These are phyloP conservation scores for Clitopilus hobsonii DNA, from an alignment of 768 basidiomycete species.

Conservation along the genomic window DNA sequence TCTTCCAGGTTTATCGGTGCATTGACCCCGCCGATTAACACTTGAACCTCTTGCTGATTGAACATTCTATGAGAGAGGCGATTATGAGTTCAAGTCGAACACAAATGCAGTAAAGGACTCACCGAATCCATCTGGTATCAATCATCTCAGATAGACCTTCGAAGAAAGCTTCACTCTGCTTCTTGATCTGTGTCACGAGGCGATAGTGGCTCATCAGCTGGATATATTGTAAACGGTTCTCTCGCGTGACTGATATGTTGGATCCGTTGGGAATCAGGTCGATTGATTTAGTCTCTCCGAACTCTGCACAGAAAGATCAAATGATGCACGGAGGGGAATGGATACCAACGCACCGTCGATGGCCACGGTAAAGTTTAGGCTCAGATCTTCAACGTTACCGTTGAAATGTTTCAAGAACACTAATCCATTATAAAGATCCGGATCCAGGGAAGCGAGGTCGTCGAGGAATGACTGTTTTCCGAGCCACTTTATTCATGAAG, in stretches of 20 bases:
- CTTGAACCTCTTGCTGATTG: slow-evolving; percentile 93
- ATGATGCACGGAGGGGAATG: not conserved
- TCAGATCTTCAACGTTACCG: slow-evolving; percentile 82
- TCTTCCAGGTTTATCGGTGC: slow-evolving; percentile 83
- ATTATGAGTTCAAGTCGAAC: not conserved
- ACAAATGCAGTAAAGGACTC: slow-evolving; percentile 8
- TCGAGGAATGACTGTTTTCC: slow-evolving; percentile 90
- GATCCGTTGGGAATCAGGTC: slow-evolving; percentile 82
- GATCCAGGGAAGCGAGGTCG: slow-evolving; percentile 88
- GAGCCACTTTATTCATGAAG: too few relatives aligned
- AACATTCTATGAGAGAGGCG: slow-evolving; percentile 65
- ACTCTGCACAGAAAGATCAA: slow-evolving; percentile 45
- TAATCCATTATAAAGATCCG: slow-evolving; percentile 88
- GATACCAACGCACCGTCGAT: slow-evolving; percentile 62
- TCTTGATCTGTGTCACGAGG: slow-evolving; percentile 83
- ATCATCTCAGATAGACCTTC: slow-evolving; percentile 91
- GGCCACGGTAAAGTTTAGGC: slow-evolving; percentile 85
- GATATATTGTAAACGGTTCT: slow-evolving; percentile 89
- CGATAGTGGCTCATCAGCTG: slow-evolving; percentile 85
- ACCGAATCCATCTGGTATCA: slow-evolving; percentile 85
- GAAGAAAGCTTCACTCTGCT: slow-evolving; percentile 84
- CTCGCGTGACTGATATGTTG: slow-evolving; percentile 79
- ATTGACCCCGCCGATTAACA: slow-evolving; percentile 86
- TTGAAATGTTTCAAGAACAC: slow-evolving; percentile 90
- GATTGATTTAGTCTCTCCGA: slow-evolving; percentile 70